These are phyloP conservation scores for Fragaria ananassa DNA, from an alignment of 306 rosid species.

Conservation along the genomic window DNA sequence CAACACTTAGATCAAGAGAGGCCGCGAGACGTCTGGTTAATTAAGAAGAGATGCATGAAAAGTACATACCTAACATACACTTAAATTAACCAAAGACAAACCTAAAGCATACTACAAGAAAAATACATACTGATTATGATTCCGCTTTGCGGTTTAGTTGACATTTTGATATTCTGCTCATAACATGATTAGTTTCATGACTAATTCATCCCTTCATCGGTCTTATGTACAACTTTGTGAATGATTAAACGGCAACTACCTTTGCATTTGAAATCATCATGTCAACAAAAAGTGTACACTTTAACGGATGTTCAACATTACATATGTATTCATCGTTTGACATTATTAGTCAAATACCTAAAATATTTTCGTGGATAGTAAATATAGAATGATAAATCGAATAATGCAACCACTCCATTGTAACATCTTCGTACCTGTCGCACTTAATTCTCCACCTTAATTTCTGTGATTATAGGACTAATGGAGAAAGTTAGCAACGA, in stretches of 20 bases:
- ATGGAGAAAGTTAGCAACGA: slow-evolving; percentile 21
- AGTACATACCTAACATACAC: no score
- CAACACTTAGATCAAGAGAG: no score
- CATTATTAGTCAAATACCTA: not conserved
- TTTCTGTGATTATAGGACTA: not conserved
- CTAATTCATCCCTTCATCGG: not conserved
- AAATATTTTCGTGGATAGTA: not conserved
- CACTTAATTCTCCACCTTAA: not conserved
- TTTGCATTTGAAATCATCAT: not conserved
- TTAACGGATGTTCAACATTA: not conserved
- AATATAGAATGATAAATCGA: not conserved
- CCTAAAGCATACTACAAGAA: no score
- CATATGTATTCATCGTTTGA: not conserved
- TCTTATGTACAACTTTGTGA: not conserved
- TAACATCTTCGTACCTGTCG: slow-evolving; percentile 19
- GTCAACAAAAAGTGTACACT: not conserved
- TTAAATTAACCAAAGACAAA: no score
- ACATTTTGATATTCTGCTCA: not conserved
- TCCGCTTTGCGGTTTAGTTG: not conserved
- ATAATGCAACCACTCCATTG: slow-evolving; percentile 17
- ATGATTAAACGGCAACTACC: not conserved
- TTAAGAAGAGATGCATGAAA: no score
- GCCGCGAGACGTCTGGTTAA: no score
- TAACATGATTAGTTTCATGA: not conserved
- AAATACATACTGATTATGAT: not conserved